Conservation (phyloP, 352 stramenopile species). For the Hyaloperonospora brassicae region DNA sequence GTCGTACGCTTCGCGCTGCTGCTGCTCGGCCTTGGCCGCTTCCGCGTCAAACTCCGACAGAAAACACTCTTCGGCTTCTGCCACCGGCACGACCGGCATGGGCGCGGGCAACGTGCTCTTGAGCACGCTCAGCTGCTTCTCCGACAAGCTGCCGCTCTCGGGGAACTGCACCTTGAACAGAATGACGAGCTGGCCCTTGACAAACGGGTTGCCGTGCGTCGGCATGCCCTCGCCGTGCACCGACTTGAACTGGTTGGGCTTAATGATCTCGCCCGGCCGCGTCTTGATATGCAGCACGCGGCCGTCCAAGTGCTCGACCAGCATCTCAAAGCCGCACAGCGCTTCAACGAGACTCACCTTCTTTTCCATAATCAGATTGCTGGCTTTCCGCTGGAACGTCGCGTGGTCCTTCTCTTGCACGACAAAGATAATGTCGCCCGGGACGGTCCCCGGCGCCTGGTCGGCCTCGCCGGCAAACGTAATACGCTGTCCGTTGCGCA, state of each 20-base stretch:
- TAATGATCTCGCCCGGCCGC: slow-evolving; percentile 89
- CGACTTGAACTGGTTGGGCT: slow-evolving; percentile 89
- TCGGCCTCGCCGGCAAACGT: slow-evolving; percentile 95
- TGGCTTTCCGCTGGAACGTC: slow-evolving; percentile 94
- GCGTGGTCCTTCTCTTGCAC: slow-evolving; percentile 96
- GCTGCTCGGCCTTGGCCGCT: slow-evolving; percentile 74
- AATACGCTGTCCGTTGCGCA: slow-evolving; percentile 96
- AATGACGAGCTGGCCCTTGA: slow-evolving; percentile 97
- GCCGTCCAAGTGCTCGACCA: slow-evolving; percentile 90
- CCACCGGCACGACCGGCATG: slow-evolving; percentile 35
- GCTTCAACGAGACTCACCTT: slow-evolving; percentile 93
- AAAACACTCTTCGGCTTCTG: slow-evolving; percentile 74
- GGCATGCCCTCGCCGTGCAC: slow-evolving; percentile 97
- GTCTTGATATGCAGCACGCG: slow-evolving; percentile 90
- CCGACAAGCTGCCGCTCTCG: slow-evolving; percentile 77
- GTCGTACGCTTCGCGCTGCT: slow-evolving; percentile 75
- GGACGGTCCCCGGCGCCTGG: slow-evolving; percentile 88
- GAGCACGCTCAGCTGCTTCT: slow-evolving; percentile 76
- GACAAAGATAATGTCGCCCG: slow-evolving; percentile 96
- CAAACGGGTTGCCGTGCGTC: slow-evolving; percentile 94
- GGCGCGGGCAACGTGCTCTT: slow-evolving; percentile 50
- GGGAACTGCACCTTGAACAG: slow-evolving; percentile 97
- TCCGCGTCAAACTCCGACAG: slow-evolving; percentile 91
- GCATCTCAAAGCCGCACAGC: slow-evolving; percentile 86
- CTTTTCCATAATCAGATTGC: slow-evolving; percentile 95